Conservation (phyloP, 768 basidiomycete genomes). For the Roridomyces roridus region DNA sequence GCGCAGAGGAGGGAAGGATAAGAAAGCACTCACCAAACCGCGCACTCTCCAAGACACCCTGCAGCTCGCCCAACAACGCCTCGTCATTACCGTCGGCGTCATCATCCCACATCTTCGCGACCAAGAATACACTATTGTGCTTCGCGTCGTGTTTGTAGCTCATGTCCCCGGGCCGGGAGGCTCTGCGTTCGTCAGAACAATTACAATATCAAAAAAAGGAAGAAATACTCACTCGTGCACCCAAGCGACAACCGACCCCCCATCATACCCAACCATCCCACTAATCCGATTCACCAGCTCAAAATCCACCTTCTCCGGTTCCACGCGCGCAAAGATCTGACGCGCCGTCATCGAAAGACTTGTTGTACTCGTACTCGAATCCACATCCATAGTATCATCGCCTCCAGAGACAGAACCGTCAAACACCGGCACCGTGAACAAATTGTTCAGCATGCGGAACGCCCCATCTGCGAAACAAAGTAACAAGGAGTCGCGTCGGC, state of each 20-base stretch:
- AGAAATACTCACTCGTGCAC: constrained; percentile 63
- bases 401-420: no score
- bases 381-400: no score
- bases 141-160: constrained; percentile 84
- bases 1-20: neutral
- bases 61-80: constrained; percentile 40
- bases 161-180: constrained; percentile 70
- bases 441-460: constrained; percentile 61
- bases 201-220: neutral
- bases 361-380: no score
- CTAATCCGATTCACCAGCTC: constrained; percentile 65
- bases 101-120: constrained; percentile 62
- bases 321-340: constrained; percentile 53
- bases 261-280: constrained; percentile 67
- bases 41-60: constrained; percentile 32
- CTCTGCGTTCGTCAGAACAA: constrained; percentile 42
- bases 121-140: constrained; percentile 58
- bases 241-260: constrained; percentile 62
- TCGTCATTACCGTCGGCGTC: constrained; percentile 40
- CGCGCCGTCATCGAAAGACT: constrained; percentile 58
- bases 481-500: constrained; percentile 56
- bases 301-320: constrained; percentile 45
- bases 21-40: constrained; percentile 37
- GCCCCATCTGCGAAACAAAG: constrained; percentile 75
- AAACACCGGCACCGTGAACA: constrained; percentile 39